Percentiles rank a stretch among this genome's conserved stretches.
phyloP scores from a whole-genome alignment of 1,139 yeast species.

The Pichiaceae sp. region DNA sequence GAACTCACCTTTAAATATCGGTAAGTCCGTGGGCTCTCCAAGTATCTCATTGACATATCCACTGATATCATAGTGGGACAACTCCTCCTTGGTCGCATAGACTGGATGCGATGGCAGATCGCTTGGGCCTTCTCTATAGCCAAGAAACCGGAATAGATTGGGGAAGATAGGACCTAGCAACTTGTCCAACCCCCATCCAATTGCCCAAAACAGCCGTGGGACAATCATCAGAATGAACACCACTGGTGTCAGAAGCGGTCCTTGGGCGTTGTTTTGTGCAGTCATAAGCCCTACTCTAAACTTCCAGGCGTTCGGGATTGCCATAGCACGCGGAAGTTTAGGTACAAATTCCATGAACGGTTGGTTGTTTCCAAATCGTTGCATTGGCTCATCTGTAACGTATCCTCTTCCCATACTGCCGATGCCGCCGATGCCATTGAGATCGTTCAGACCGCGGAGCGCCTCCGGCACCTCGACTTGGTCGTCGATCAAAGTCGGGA shows the following conservation, averaged over 20 bases:
- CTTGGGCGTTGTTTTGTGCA: conserved; percentile 1
- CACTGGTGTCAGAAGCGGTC: conserved; percentile 22
- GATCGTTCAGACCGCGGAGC: too few relatives aligned
- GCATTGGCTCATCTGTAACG: conserved; percentile 22
- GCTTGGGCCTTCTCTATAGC: conserved; percentile 21
- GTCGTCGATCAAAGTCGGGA: conserved; percentile 24
- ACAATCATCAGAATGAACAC: conserved; percentile 38
- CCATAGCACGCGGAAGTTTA: conserved; percentile 30
- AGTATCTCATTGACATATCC: conserved; percentile 12
- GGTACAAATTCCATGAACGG: conserved; percentile 28
- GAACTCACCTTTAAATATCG: conserved; percentile 27
- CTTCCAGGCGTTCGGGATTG: conserved; percentile 26
- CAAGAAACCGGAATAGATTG: conserved; percentile 22
- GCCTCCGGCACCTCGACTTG: too few relatives aligned
- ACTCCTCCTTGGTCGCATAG: conserved; percentile 14
- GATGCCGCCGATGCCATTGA: too few relatives aligned
- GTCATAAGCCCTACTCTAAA: conserved; percentile 20
- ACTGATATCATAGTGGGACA: conserved; percentile 12
- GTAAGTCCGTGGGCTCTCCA: conserved; percentile 20
- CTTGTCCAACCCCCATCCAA: conserved; percentile 29
- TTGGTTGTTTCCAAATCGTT: neutral
- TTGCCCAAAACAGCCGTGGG: conserved; percentile 32
- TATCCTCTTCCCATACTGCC: too few relatives aligned
- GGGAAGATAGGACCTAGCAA: conserved; percentile 25
- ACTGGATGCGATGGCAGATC: conserved; percentile 25